These are phyloP conservation scores for Arxiozyma bovina DNA, from an alignment of 1,139 yeast genomes.

Conservation along the genomic window DNA sequence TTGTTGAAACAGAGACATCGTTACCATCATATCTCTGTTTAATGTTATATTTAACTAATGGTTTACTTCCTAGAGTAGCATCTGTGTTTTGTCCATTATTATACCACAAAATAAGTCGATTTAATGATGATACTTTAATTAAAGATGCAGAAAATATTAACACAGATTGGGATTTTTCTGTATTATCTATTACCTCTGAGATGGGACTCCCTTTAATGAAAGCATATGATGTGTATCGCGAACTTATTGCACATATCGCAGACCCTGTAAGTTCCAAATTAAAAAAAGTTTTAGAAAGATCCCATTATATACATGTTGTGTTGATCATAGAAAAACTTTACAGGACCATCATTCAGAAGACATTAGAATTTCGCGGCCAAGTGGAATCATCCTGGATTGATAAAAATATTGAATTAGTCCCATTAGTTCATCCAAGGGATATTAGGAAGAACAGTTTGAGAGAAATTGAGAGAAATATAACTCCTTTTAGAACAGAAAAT, in stretches of 20 bases:
- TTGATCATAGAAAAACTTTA: conserved; percentile 14
- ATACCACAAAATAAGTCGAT: conserved; percentile 15
- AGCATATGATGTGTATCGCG: conserved; percentile 12
- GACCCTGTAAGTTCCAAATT: conserved; percentile 6
- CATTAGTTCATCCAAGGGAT: background rate
- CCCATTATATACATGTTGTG: conserved; percentile 10
- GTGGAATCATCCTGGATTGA: conserved; percentile 14
- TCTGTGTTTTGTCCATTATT: conserved; percentile 9
- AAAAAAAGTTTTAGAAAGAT: conserved; percentile 9
- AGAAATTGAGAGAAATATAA: background rate
- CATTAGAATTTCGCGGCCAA: conserved; percentile 14
- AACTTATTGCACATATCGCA: conserved; percentile 12
- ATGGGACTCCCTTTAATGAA: conserved; percentile 10
- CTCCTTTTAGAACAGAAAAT: background rate
- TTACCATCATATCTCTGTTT: conserved; percentile 9
- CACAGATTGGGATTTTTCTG: conserved; percentile 13
- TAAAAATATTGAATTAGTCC: background rate
- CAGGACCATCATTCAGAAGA: conserved; percentile 17
- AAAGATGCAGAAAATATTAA: conserved; percentile 2
- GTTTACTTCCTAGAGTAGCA: conserved; percentile 2
- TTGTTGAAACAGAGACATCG: background rate
- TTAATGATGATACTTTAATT: conserved; percentile 8
- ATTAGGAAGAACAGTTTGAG: background rate
- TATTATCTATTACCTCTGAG: conserved; percentile 7
- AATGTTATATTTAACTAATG: background rate